phyloP scores from a whole-genome alignment of 2,329 filamentous ascomycete genomes.

The Tolypocladium inflatum region DNA sequence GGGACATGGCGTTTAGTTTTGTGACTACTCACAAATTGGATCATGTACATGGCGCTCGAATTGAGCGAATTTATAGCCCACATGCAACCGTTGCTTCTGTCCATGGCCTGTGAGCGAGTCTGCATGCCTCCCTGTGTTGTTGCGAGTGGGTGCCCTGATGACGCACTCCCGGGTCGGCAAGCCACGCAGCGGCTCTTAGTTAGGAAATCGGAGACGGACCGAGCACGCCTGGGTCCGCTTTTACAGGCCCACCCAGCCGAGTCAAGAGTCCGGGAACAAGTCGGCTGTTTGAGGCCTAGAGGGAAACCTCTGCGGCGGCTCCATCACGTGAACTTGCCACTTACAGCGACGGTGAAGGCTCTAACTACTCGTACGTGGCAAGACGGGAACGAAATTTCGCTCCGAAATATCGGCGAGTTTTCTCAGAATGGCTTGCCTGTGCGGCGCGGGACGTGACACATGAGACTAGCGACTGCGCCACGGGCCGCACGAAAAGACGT shows the following conservation, averaged over 20 bases:
- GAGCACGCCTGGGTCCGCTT: neutral
- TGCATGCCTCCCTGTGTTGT: neutral
- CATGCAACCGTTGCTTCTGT: neutral
- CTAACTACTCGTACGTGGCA: neutral
- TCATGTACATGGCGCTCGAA: neutral
- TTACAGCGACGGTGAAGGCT: neutral
- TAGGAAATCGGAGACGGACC: neutral
- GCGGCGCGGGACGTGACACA: neutral
- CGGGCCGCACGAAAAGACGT: neutral
- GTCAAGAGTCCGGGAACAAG: neutral
- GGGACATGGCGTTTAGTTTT: neutral
- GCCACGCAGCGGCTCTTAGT: neutral
- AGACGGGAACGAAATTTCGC: neutral
- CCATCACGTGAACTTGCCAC: neutral
- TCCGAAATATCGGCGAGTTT: neutral
- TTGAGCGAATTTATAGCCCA: neutral
- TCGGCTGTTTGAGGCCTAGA: neutral
- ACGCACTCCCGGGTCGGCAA: neutral
- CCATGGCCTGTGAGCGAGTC: neutral
- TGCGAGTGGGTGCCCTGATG: neutral
- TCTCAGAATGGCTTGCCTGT: neutral
- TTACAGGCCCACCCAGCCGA: neutral
- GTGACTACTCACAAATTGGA: neutral
- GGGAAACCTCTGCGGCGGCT: neutral
- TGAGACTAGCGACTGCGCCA: neutral